phyloP scores from a whole-genome alignment of 148 eudicot species.

The Chenopodium album region DNA sequence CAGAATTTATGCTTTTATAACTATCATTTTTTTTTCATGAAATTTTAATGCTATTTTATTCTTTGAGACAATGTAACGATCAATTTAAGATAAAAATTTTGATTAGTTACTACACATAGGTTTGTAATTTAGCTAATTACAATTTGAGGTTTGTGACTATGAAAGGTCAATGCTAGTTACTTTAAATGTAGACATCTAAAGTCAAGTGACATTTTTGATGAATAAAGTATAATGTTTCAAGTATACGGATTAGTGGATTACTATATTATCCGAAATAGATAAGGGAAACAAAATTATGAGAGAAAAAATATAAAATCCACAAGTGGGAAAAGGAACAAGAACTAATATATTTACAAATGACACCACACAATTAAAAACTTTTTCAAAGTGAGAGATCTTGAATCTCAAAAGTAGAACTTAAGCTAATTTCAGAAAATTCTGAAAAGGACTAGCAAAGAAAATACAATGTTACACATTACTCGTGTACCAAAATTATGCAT shows the following conservation, averaged over 20 bases:
- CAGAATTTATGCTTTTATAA: too few relatives aligned
- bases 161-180: background rate
- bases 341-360: background rate
- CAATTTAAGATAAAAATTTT: too few relatives aligned
- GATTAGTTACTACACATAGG: too few relatives aligned
- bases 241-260: background rate
- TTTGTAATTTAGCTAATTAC: background rate
- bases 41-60: too few relatives aligned
- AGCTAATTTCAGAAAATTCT: slow-evolving; percentile 9
- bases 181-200: background rate
- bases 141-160: background rate
- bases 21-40: too few relatives aligned
- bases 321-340: background rate
- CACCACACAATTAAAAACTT: background rate
- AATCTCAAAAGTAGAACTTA: background rate
- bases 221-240: background rate
- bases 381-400: background rate
- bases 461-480: background rate
- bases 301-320: background rate
- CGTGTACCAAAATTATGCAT: slow-evolving; percentile 11
- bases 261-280: background rate
- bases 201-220: background rate
- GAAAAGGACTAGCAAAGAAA: slow-evolving; percentile 8
- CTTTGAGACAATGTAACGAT: too few relatives aligned
- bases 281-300: background rate